Percentiles rank a stretch among this genome's conserved stretches.
Evolutionary conservation across 768 basidiomycete genomes (phyloP).

Genomic region (Scleroderma bovista): DNA sequence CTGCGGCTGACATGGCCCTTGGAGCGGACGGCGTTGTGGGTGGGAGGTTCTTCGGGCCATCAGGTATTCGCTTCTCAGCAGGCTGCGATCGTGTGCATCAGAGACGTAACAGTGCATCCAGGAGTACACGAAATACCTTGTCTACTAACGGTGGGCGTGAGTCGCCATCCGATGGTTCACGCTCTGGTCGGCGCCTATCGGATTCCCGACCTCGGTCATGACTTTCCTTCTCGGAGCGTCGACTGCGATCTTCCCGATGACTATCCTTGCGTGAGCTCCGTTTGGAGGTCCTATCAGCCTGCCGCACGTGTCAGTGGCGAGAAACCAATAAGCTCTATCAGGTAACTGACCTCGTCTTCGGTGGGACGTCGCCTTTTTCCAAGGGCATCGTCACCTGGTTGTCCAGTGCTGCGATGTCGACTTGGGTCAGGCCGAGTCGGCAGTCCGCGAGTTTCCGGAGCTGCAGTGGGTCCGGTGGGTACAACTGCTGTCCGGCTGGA

Average conservation of each 20-base stretch:
- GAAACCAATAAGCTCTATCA: constrained; percentile 1
- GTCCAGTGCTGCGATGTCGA: constrained; percentile 45
- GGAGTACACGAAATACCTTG: constrained; percentile 44
- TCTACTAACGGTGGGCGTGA: constrained; percentile 44
- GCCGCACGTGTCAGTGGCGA: constrained; percentile 11
- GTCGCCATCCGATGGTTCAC: constrained; percentile 50
- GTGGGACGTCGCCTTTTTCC: constrained; percentile 65
- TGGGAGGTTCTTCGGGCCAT: constrained; percentile 50
- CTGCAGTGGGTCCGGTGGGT: constrained; percentile 22
- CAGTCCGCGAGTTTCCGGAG: constrained; percentile 49
- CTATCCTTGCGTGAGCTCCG: constrained; percentile 75
- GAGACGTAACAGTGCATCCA: background rate
- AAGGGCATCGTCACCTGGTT: constrained; percentile 54
- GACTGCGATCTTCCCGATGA: constrained; percentile 69
- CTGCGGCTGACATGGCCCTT: constrained; percentile 58
- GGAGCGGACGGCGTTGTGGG: constrained; percentile 64
- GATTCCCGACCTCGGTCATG: constrained; percentile 65
- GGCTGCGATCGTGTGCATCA: constrained; percentile 28
- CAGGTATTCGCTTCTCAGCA: constrained; percentile 51
- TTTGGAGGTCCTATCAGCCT: constrained; percentile 75
- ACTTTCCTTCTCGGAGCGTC: constrained; percentile 65
- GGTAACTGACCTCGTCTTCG: constrained; percentile 66
- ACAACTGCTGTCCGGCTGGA: constrained; percentile 28
- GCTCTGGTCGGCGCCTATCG: constrained; percentile 61
- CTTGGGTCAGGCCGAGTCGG: constrained; percentile 56